Base-by-base conservation (phyloP, 2,329 filamentous ascomycete genomes). In the Beauveria rudraprayagi region DNA sequence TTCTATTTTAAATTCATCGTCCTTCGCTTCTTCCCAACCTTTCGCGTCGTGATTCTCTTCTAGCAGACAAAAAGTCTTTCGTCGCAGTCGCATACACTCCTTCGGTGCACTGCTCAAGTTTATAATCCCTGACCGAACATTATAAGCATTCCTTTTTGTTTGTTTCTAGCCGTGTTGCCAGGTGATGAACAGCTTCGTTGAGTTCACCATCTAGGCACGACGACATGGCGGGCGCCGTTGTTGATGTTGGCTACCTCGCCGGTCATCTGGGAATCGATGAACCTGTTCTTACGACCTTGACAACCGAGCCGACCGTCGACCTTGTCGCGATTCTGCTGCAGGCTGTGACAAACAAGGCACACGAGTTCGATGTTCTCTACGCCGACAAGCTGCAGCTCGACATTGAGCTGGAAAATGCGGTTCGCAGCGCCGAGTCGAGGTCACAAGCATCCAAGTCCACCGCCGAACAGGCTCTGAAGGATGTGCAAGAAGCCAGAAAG, bases 351-450 rank as follows among this genome's bases (percentile, higher is more conserved):
- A 77, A 79, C 34, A 96, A 94, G 73, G 91, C 90, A 41, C 89
- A 87, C 68, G 91, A 96, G 69, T 88, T 85, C 68, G 91, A 96
- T 71, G 83, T 86, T 44, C 77, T 96, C 46, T 91, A 88, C 68
- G 88, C 93, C 10, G 90, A 96, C 66, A 97, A 97, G 76, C 82
- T 97, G 50, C 88, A 91, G 66, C 79, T 90, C 51, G 91, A 96
- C 69, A 94, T 99, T 50, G 92, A 97, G 77, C 83, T 97, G 8
- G 94, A 99, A 73, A 94, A 91, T 73, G 89, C 88, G 19, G 88
- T 96, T 53, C 88, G 92, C 67, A 89, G 84, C 66, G 88, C 89
- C 63, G 93, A 97, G 71, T 86, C 88, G 26, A 90, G 92, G 74
- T 87, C 87, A 66, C 91, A 93, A 70, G 84, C 87, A 9, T 85